These are phyloP conservation scores for Cutaneotrichosporon spelunceum DNA, from an alignment of 1,284 basidiomycete genomes.

Conservation along the genomic window DNA sequence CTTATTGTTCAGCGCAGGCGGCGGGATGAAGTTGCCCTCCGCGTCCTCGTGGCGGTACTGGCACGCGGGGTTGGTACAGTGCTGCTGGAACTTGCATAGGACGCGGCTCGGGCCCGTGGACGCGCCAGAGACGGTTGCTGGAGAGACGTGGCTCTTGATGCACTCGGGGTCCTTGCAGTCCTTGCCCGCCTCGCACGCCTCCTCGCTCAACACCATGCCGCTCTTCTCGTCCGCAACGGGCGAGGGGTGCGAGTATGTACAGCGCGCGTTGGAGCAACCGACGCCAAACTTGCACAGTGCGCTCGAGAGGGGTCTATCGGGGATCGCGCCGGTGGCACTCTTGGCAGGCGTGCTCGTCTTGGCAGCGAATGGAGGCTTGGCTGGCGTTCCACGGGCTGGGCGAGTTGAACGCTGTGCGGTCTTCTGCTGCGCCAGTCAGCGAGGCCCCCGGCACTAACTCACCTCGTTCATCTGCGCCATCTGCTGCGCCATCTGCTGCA, in stretches of 20 bases:
- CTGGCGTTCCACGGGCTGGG: slow-evolving; percentile 11
- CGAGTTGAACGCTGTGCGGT: slow-evolving; percentile 12
- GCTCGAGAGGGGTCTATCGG: slow-evolving; percentile 50
- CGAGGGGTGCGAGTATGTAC: slow-evolving; percentile 84
- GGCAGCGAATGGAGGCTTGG: not conserved
- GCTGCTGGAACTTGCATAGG: slow-evolving; percentile 50
- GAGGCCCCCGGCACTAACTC: slow-evolving; percentile 12
- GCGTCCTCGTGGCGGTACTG: slow-evolving; percentile 51
- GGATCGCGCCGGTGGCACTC: slow-evolving; percentile 38
- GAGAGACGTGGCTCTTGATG: slow-evolving; percentile 80
- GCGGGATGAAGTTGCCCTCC: slow-evolving; percentile 48
- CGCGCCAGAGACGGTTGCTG: slow-evolving; percentile 63
- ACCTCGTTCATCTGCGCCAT: slow-evolving; percentile 50
- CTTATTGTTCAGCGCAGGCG: slow-evolving; percentile 43
- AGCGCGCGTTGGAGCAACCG: slow-evolving; percentile 82
- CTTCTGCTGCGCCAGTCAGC: slow-evolving; percentile 16
- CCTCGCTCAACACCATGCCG: slow-evolving; percentile 89
- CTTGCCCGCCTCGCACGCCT: slow-evolving; percentile 73
- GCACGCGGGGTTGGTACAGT: slow-evolving; percentile 51
- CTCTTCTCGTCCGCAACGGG: slow-evolving; percentile 84
- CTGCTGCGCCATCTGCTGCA: slow-evolving; percentile 53
- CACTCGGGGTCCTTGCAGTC: slow-evolving; percentile 87
- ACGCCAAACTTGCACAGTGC: slow-evolving; percentile 79
- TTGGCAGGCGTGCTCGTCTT: not conserved
- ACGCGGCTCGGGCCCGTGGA: slow-evolving; percentile 43